A percentile compares a stretch with the other conserved stretches of the same genome.
Evolutionary conservation across 768 basidiomycete species (phyloP).

Genomic region (Mycena metata): DNA sequence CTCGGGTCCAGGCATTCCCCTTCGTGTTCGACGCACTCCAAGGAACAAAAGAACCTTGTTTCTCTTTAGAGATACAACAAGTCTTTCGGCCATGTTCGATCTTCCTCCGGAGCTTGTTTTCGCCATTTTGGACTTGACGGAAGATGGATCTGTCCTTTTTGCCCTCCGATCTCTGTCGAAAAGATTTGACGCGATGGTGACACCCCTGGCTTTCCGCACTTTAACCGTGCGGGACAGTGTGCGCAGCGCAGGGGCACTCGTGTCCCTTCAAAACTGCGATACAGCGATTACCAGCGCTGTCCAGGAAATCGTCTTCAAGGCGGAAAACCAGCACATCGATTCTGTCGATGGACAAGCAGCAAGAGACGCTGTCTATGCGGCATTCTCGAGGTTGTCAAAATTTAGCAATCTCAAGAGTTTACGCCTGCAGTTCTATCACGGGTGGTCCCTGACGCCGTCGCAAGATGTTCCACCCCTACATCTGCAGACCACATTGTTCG

Average conservation of each 20-base stretch:
- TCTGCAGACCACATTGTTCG: constrained; percentile 10
- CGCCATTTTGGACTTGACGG: not conserved
- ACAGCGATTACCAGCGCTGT: no score
- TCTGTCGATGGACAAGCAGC: not conserved
- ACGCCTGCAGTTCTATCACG: not conserved
- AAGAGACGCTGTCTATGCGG: not conserved
- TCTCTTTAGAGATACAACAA: no score
- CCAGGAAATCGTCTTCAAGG: constrained; percentile 5
- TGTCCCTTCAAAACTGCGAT: constrained; percentile 7
- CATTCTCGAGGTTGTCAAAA: not conserved
- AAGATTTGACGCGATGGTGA: constrained; percentile 12
- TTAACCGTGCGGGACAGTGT: constrained; percentile 14
- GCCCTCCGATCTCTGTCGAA: constrained; percentile 25
- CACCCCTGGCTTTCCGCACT: constrained; percentile 16
- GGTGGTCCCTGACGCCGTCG: not conserved
- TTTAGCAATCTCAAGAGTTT: not conserved
- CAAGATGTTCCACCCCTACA: not conserved
- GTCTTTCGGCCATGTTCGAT: not conserved
- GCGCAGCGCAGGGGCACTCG: constrained; percentile 6
- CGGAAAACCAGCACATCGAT: not conserved
- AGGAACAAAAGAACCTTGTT: no score
- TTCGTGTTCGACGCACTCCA: no score
- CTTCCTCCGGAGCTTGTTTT: constrained; percentile 2
- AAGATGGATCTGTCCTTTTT: not conserved
- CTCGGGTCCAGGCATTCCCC: no score